Evolutionary conservation across 805 yeast species (phyloP), one percentile per base, ranked within the genome.

Genomic region (Teunomyces stri): DNA sequence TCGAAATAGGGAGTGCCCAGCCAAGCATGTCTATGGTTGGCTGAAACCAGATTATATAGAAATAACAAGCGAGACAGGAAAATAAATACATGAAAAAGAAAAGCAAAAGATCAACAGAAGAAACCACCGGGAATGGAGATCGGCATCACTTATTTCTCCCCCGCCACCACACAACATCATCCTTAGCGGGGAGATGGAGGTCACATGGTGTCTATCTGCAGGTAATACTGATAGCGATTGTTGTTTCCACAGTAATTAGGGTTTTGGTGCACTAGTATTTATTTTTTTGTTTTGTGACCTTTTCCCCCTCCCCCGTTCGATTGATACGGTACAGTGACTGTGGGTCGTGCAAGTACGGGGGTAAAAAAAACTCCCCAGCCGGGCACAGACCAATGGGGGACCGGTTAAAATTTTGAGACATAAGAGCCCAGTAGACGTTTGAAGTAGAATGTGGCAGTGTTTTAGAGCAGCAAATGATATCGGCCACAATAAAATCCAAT

Each of bases 331-430:
- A n/a, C 20, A 18, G 20, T 18, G 20, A 18, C 38, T 21, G 27
- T 20, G 38, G 38, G 38, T 35, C 38, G 38, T 35, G 38, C 38
- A 35, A 35, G 9, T 35, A 35, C 38, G 27, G 38, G 38, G 15
- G 15, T 3, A 18, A 18, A 11, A 11, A 30, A 31, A 31, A 25
- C 7, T 7, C 12, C 22, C 38, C 25, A 6, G 20, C 22, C 38
- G 25, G 22, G 22, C 10, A 21, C 22, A 20, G 38, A 12, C 38
- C 38, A 35, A 35, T 35, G 9, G 27, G 27, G 15, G 25, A 2
- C 27, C 25, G 9, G 27, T 9, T 25, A 25, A 25, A 9, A 18
- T 18, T 18, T 25, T 25, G 27, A 25, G 4, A 6, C 7, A 9
- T 25, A 25, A 25, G 27, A 25, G 27, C 27, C 25, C 25, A 21